phyloP scores from a whole-genome alignment of 306 rosid species.

The Crotalaria pallida region DNA sequence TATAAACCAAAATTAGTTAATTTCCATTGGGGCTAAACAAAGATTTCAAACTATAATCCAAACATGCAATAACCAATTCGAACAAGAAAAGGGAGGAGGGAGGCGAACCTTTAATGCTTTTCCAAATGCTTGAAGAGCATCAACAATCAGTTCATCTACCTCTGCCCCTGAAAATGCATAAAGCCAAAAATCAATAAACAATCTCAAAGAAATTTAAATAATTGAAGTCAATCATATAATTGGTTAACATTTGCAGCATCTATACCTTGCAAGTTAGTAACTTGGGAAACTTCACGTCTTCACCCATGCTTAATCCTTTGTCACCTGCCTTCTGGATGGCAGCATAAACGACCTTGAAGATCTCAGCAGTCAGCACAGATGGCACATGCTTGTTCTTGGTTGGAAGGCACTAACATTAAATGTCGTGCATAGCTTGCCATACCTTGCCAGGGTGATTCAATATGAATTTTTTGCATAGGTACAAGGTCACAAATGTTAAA shows the following conservation, averaged over 20 bases:
- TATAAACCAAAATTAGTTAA: not conserved
- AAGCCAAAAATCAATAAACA: slow-evolving; percentile 15
- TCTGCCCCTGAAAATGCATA: slow-evolving; percentile 51
- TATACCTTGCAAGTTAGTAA: slow-evolving; percentile 62
- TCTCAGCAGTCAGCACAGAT: slow-evolving; percentile 58
- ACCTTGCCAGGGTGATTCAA: slow-evolving; percentile 68
- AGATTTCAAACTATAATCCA: not conserved
- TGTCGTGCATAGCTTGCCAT: slow-evolving; percentile 61
- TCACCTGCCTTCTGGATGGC: slow-evolving; percentile 84
- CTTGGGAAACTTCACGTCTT: slow-evolving; percentile 62
- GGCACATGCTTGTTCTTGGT: slow-evolving; percentile 36
- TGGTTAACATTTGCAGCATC: slow-evolving; percentile 8
- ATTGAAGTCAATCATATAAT: not conserved
- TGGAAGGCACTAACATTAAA: slow-evolving; percentile 32
- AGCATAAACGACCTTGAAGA: slow-evolving; percentile 54
- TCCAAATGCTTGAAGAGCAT: slow-evolving; percentile 72
- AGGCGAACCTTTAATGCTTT: slow-evolving; percentile 54
- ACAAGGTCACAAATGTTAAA: slow-evolving; percentile 32
- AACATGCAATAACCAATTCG: slow-evolving; percentile 4
- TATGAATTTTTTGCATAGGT: slow-evolving; percentile 25
- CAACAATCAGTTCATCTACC: slow-evolving; percentile 50
- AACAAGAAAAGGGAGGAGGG: not conserved
- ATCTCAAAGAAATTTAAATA: not conserved
- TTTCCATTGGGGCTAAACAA: not conserved
- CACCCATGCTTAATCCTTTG: slow-evolving; percentile 80